Conservation (phyloP, 2,329 filamentous ascomycete genomes). For the Penicillium hesseltinei region DNA sequence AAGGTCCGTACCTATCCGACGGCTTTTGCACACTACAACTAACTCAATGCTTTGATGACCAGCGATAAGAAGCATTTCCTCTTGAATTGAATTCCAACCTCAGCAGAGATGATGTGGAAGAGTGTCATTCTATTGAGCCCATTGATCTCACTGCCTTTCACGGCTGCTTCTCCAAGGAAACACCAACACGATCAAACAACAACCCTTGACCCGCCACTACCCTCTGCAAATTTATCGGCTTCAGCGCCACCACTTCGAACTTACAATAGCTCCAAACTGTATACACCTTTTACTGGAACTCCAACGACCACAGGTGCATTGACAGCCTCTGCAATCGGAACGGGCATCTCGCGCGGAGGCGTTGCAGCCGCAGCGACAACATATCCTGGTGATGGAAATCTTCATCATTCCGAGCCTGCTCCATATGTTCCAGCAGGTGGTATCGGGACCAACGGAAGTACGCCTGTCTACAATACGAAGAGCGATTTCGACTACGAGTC, state of each 20-base stretch:
- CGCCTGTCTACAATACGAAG: slow-evolving; percentile 72
- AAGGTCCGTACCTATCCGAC: neutral
- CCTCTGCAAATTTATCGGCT: neutral
- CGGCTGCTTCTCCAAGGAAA: slow-evolving; percentile 17
- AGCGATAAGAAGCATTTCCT: neutral
- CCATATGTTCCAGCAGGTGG: slow-evolving; percentile 73
- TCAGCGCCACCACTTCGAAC: slow-evolving; percentile 44
- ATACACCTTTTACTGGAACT: slow-evolving; percentile 67
- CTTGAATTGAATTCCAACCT: neutral
- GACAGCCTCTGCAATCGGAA: slow-evolving; percentile 49
- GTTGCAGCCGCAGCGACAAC: slow-evolving; percentile 62
- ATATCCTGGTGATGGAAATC: slow-evolving; percentile 69
- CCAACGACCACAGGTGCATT: slow-evolving; percentile 69
- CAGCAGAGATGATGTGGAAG: slow-evolving; percentile 17
- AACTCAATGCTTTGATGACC: neutral
- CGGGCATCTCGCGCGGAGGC: slow-evolving; percentile 58
- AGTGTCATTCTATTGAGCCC: slow-evolving; percentile 13
- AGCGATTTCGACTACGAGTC: slow-evolving; percentile 84
- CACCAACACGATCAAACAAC: neutral
- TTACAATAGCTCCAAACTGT: slow-evolving; percentile 55
- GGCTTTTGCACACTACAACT: neutral
- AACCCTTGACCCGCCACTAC: neutral
- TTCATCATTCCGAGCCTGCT: slow-evolving; percentile 66
- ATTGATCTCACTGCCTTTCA: slow-evolving; percentile 19
- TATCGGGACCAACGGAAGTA: slow-evolving; percentile 72